Evolutionary conservation across 768 basidiomycete genomes (phyloP), one percentile per base, ranked within the genome.

Genomic region (Suillus weaverae): DNA sequence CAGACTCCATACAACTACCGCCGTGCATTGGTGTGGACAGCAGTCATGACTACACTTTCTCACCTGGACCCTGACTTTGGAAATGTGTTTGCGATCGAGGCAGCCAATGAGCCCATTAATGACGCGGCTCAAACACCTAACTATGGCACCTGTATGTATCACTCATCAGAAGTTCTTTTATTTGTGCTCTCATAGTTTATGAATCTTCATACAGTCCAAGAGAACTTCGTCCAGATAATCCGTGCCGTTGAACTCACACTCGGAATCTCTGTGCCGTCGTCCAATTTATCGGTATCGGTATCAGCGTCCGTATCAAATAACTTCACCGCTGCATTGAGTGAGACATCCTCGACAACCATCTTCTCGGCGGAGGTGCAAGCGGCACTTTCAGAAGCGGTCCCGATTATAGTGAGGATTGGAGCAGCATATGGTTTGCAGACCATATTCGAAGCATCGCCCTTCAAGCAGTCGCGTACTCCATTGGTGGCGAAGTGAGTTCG

Each of bases 91-190:
- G 79, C 89, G 2, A 88, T 94, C 36, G 84, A 94, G 68, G 92
- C 92, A 1, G 80, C 89, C 33, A 94, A 94, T 66, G 92, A 94
- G 64, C 89, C 89, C 0, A 85, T 91, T 69, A 89, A 86, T 89
- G 77, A 94, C 70, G 89, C 90, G 9, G 71, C 62, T 20, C 74
- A 81, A 66, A 93, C 92, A 1, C 91, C 92, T 0, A 85, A 81
- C 35, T 87, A 89, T 53, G 91, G 90, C 30, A 79, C 81, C 48
- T 94, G 91, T 92, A 71, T 62, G 86, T 70, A 39, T 68, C 13
- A 11, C 46, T 26, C 0, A 50, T 30, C 48, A 16, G 22, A 48
- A 14, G 22, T 16, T 46, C 62, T 62, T 8, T 50, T 61, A 16
- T 44, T 43, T 48, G 39, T 10, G 32, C 11, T 16, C 57, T 53